Evolutionary conservation across 306 rosid genomes (phyloP).

Genomic region (Neltuma alba): DNA sequence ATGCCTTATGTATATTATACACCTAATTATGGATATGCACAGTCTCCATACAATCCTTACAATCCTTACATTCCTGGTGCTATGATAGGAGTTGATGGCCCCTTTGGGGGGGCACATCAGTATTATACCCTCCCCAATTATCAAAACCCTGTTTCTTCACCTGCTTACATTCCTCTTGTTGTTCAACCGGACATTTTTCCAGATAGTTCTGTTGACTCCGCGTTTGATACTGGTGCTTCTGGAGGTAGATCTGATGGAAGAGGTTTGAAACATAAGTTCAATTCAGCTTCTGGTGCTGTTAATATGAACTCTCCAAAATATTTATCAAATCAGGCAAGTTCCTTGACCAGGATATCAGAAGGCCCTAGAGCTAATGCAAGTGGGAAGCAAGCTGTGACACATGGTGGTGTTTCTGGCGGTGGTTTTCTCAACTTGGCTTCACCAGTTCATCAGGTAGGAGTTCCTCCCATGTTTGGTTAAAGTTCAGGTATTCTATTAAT

Average conservation of each 20-base stretch:
- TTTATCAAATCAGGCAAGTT: conserved; percentile 57
- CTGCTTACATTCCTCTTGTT: conserved; percentile 67
- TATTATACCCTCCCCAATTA: conserved; percentile 71
- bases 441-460: conserved; percentile 61
- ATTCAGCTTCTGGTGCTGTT: conserved; percentile 66
- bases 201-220: conserved; percentile 59
- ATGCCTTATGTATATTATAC: conserved; percentile 81
- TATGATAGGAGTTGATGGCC: conserved; percentile 76
- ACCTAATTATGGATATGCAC: conserved; percentile 90
- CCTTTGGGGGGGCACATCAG: conserved; percentile 66
- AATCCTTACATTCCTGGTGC: conserved; percentile 98
- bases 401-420: conserved; percentile 62
- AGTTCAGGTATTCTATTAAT: neutral
- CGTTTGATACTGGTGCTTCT: conserved; percentile 56
- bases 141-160: conserved; percentile 62
- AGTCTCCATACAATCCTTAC: conserved; percentile 95
- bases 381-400: conserved; percentile 59
- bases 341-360: conserved; percentile 67
- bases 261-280: conserved; percentile 60
- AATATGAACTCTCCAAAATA: conserved; percentile 59
- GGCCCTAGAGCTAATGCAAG: conserved; percentile 63
- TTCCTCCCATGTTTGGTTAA: neutral
- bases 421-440: conserved; percentile 55
- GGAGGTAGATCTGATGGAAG: conserved; percentile 68
- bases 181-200: conserved; percentile 67